Percentiles rank a stretch among this genome's conserved stretches.
Evolutionary conservation across 176 grass and related monocot genomes (phyloP).

Genomic region (Ampelocalamus luodianensis): DNA sequence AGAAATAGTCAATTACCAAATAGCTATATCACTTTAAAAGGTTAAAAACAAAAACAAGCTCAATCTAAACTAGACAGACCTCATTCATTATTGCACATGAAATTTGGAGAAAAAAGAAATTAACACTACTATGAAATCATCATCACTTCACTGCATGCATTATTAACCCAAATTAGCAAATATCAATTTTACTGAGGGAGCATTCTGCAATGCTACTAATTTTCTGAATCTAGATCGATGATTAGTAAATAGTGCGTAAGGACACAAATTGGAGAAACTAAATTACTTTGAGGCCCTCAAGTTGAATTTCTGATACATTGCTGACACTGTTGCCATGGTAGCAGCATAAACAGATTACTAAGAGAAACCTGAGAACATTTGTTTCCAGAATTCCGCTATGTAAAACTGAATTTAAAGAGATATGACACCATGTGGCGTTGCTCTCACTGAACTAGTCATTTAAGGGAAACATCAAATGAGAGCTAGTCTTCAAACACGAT

Average conservation of each 20-base stretch:
- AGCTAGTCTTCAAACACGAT: slow-evolving; percentile 4
- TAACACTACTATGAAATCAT: neutral
- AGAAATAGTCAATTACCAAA: neutral
- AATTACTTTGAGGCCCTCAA: neutral
- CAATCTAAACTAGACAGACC: neutral
- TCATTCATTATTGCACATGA: neutral
- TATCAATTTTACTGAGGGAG: neutral
- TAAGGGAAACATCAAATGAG: neutral
- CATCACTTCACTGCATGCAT: neutral
- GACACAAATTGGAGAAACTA: neutral
- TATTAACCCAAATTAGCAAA: neutral
- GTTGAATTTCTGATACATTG: neutral
- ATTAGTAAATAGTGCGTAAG: neutral
- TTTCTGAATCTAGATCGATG: neutral
- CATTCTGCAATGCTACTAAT: neutral
- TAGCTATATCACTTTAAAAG: neutral
- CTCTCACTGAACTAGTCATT: neutral
- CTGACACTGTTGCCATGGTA: neutral
- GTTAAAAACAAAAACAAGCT: neutral
- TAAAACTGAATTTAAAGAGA: neutral
- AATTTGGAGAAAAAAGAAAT: neutral
- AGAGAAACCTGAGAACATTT: neutral
- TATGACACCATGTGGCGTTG: neutral
- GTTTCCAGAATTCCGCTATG: neutral
- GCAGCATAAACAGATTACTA: neutral